These are phyloP conservation scores for Carex sylvatica DNA, from an alignment of 202 grass and related monocot species.

Conservation along the genomic window DNA sequence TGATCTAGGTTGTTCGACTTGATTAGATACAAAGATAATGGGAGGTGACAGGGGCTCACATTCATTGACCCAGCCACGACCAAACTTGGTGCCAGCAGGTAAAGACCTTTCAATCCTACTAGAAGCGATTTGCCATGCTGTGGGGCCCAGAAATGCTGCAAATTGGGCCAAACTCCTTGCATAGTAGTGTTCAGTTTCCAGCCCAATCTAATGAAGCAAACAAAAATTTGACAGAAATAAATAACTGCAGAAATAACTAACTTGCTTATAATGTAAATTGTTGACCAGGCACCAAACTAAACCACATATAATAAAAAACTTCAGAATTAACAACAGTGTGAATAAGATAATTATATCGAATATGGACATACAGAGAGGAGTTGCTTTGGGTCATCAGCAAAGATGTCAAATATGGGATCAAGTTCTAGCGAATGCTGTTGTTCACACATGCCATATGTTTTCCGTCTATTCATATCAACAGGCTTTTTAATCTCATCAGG, in stretches of 20 bases:
- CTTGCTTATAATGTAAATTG: neutral
- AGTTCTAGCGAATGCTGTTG: constrained; percentile 46
- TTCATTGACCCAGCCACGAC: constrained; percentile 90
- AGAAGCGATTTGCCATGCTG: constrained; percentile 80
- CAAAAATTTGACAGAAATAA: constrained; percentile 33
- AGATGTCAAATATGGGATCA: constrained; percentile 52
- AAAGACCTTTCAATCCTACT: constrained; percentile 67
- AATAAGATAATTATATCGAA: neutral
- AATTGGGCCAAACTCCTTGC: constrained; percentile 93
- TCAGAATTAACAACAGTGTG: neutral
- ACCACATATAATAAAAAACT: neutral
- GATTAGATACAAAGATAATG: constrained; percentile 52
- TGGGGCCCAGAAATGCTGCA: constrained; percentile 65
- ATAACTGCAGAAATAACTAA: constrained; percentile 23
- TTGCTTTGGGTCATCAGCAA: constrained; percentile 50
- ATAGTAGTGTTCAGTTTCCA: constrained; percentile 68
- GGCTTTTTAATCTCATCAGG: constrained; percentile 17
- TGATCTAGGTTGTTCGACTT: constrained; percentile 25
- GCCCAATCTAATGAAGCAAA: constrained; percentile 58
- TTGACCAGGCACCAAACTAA: neutral
- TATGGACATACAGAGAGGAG: constrained; percentile 65
- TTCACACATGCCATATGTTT: constrained; percentile 61
- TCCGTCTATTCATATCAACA: constrained; percentile 57
- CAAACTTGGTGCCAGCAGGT: constrained; percentile 76
- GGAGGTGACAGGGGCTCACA: constrained; percentile 59